Percentiles rank a stretch among this genome's conserved stretches.
Conservation (phyloP, 805 yeast species). For the Maudiozyma barnettii region DNA sequence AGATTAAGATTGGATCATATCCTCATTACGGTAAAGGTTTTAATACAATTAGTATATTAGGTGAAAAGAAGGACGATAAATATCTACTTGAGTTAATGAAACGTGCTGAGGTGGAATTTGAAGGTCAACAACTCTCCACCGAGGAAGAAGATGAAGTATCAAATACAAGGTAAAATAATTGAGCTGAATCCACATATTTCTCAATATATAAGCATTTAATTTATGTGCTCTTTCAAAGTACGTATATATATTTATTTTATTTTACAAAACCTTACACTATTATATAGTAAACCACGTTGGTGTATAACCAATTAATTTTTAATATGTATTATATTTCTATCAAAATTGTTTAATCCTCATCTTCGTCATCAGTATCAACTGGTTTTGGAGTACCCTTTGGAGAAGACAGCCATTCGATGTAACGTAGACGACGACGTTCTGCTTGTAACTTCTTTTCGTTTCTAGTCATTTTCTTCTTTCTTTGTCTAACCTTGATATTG, state of each 20-base stretch:
- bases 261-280: not conserved
- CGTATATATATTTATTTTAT: not conserved
- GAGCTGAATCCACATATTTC: not conserved
- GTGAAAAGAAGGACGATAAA: conserved; percentile 34
- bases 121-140: conserved; percentile 49
- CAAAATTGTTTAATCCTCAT: conserved; percentile 12
- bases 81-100: conserved; percentile 38
- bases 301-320: not conserved
- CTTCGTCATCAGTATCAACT: conserved; percentile 84
- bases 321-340: not conserved
- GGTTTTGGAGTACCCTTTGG: conserved; percentile 99
- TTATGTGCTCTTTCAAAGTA: not conserved
- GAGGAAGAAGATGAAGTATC: conserved; percentile 43
- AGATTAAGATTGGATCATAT: conserved; percentile 71
- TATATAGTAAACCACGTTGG: not conserved
- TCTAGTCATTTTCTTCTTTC: conserved; percentile 96
- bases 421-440: conserved; percentile 88
- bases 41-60: conserved; percentile 68
- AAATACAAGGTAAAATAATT: conserved; percentile 5
- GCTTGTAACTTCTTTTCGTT: conserved; percentile 88
- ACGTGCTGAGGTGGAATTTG: conserved; percentile 37
- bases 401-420: conserved; percentile 86
- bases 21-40: conserved; percentile 62
- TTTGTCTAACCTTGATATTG: conserved; percentile 81
- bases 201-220: not conserved